Evolutionary conservation across 2,329 filamentous ascomycete species (phyloP), one percentile per base, ranked within the genome.

Genomic region (Diaporthe humulicola): DNA sequence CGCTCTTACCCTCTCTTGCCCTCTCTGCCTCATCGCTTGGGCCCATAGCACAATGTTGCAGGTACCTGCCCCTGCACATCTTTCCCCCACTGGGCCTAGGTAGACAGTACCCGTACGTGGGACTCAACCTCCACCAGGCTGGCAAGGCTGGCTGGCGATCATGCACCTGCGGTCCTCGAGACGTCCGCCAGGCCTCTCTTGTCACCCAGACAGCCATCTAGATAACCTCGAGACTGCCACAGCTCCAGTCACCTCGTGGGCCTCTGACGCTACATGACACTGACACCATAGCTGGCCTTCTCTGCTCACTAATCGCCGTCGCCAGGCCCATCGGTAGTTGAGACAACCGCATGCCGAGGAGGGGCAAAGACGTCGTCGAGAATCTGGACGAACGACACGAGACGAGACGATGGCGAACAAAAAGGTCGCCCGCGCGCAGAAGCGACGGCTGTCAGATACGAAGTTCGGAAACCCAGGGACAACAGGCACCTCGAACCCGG

Each of bases 121-220:
- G 14, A 48, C 42, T 25, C 42, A 30, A 48, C 45, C 19, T 36
- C 42, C 45, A 67, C 36, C 52, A 52, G 56, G 42, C 54, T 54
- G 66, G 64, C 50, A 48, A 60, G 56, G 45, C 45, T 74, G 56
- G 45, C 40, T 57, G 66, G 58, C 73, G 45, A 71, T 61, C 56
- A 71, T 14, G 73, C 66, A 71, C 40, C 70, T 42, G 17, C 45
- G 17, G 19, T 22, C 22, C 45, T 38, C 45, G 30, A 38, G 64
- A 45, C 64, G 45, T 25, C 17, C 45, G 12, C 22, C 42, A 52
- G 61, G 36, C 61, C 45, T 50, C 14, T 36, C 12, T 19, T 45
- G 10, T 30, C 45, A 52, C 22, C 28, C 30, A 38, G 2, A 50
- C 58, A 28, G 38, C 30, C 52, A 38, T 2, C n/a, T 5, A 15